Percentiles rank a stretch among this genome's conserved stretches.
Evolutionary conservation across 768 basidiomycete genomes (phyloP).

Genomic region (Filobasidium floriforme): DNA sequence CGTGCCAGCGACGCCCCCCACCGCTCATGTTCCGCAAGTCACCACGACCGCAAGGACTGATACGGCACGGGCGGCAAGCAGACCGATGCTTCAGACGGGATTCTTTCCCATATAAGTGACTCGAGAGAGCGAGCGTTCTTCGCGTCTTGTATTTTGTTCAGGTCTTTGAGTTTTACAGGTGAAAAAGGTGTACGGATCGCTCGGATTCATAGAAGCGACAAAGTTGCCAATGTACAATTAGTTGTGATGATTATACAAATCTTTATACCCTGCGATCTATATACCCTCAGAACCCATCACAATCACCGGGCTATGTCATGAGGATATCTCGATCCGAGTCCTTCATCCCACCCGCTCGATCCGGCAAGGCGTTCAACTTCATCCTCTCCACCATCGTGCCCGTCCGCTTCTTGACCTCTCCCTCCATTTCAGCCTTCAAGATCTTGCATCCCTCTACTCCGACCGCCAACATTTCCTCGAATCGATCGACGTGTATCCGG

Average conservation of each 20-base stretch:
- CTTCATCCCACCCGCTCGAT: neutral
- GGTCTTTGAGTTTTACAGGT: too few relatives aligned
- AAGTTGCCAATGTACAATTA: neutral
- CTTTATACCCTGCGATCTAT: neutral
- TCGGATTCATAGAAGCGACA: too few relatives aligned
- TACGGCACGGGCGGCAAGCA: neutral
- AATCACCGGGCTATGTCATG: neutral
- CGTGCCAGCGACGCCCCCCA: neutral
- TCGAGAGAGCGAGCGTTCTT: too few relatives aligned
- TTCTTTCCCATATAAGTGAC: too few relatives aligned
- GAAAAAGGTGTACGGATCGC: too few relatives aligned
- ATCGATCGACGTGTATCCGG: conserved; percentile 81
- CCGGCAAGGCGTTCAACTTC: conserved; percentile 40
- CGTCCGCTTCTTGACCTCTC: conserved; percentile 60
- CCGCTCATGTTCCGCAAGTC: neutral
- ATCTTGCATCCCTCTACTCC: conserved; percentile 69
- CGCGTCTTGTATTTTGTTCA: too few relatives aligned
- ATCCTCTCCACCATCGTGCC: conserved; percentile 58
- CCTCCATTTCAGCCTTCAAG: conserved; percentile 76
- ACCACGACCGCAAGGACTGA: neutral
- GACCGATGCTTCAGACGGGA: neutral
- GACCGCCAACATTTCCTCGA: conserved; percentile 76
- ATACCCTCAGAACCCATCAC: neutral
- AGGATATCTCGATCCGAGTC: neutral
- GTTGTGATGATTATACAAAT: neutral